These are phyloP conservation scores for Venustampulla echinocandica DNA, from an alignment of 495 filamentous ascomycete genomes.

Conservation along the genomic window DNA sequence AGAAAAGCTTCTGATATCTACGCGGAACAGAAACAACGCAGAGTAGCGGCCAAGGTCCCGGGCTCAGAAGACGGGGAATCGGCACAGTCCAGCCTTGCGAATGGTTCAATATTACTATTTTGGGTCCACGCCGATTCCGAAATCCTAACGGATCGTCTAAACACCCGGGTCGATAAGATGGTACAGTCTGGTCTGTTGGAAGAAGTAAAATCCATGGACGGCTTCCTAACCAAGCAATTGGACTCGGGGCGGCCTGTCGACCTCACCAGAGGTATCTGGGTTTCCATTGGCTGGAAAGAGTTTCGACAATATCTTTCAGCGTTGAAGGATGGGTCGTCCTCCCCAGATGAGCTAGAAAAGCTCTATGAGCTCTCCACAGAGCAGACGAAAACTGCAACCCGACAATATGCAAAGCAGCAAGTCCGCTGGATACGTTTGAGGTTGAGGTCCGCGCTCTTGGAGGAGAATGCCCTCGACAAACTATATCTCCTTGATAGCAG, in stretches of 20 bases:
- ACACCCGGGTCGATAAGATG: conserved; percentile 77
- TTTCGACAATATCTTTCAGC: conserved; percentile 61
- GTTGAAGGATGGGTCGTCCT: conserved; percentile 27
- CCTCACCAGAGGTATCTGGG: conserved; percentile 76
- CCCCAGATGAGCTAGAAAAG: conserved; percentile 33
- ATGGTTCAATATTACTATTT: conserved; percentile 65
- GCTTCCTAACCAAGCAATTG: conserved; percentile 39
- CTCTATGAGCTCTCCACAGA: conserved; percentile 33
- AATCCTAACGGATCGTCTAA: conserved; percentile 56
- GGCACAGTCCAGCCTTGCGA: conserved; percentile 23
- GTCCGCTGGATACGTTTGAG: conserved; percentile 80
- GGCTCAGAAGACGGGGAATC: conserved; percentile 13
- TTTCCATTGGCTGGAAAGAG: conserved; percentile 93
- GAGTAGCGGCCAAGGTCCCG: conserved; percentile 18
- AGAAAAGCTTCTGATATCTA: conserved; percentile 82
- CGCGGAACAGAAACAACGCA: conserved; percentile 48
- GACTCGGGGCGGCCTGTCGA: conserved; percentile 50
- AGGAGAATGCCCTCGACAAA: conserved; percentile 38
- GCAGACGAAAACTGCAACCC: conserved; percentile 65
- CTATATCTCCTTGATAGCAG: conserved; percentile 73
- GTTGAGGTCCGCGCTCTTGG: conserved; percentile 54
- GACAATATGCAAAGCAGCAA: conserved; percentile 81
- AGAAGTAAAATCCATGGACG: conserved; percentile 56
- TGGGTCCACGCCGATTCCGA: conserved; percentile 76
- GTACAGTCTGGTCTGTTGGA: conserved; percentile 56